Evolutionary conservation across 331 rosid genomes (phyloP).

Genomic region (Rhamnella rubrinervis): DNA sequence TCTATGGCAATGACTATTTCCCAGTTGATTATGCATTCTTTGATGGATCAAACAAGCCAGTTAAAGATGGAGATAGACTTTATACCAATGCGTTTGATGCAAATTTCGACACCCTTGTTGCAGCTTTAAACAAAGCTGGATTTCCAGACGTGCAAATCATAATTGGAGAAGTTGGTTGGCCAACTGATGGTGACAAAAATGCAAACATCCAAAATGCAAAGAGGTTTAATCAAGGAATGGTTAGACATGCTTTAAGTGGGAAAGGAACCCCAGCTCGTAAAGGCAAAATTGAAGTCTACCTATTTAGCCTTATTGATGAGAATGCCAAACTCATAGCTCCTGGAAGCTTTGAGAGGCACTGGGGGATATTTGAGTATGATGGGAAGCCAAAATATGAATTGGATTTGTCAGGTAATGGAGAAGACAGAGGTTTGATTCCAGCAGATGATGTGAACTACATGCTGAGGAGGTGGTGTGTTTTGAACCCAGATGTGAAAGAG

Average conservation of each 20-base stretch:
- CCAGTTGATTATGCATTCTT: slow-evolving; percentile 85
- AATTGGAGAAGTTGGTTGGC: slow-evolving; percentile 97
- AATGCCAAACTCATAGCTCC: slow-evolving; percentile 69
- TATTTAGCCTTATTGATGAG: slow-evolving; percentile 78
- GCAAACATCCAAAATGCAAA: slow-evolving; percentile 62
- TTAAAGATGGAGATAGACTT: slow-evolving; percentile 49
- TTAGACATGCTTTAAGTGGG: slow-evolving; percentile 62
- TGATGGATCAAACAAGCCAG: slow-evolving; percentile 55
- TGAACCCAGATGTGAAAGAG: slow-evolving; percentile 42
- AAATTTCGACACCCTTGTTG: slow-evolving; percentile 70
- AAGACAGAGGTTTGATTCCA: slow-evolving; percentile 48
- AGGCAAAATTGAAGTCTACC: slow-evolving; percentile 52
- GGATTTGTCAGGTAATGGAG: slow-evolving; percentile 42
- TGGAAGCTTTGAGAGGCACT: slow-evolving; percentile 85
- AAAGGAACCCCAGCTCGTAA: slow-evolving; percentile 71
- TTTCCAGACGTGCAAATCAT: slow-evolving; percentile 57
- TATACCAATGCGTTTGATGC: slow-evolving; percentile 90
- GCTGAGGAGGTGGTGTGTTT: slow-evolving; percentile 68
- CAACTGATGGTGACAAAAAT: slow-evolving; percentile 71
- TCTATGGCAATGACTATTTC: slow-evolving; percentile 61
- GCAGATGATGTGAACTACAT: slow-evolving; percentile 63
- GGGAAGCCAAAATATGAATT: slow-evolving; percentile 81
- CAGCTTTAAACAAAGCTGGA: slow-evolving; percentile 65
- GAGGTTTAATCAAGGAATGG: slow-evolving; percentile 71
- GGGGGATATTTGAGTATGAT: slow-evolving; percentile 83